Evolutionary conservation across 1,139 yeast species (phyloP), one percentile per base, ranked within the genome.

Genomic region (Blastobotrys persicus): DNA sequence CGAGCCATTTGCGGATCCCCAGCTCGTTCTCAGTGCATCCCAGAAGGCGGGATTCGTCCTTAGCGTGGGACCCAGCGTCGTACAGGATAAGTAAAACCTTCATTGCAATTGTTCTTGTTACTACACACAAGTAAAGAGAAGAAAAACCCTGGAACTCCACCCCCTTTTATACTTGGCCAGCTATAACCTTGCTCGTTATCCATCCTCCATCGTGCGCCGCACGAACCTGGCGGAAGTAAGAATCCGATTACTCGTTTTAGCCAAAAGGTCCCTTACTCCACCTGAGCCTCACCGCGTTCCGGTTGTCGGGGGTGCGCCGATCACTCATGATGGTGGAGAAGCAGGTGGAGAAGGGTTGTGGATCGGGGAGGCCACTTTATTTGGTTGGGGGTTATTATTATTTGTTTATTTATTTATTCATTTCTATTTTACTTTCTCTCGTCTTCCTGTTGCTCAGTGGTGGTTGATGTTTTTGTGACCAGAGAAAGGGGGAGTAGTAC

Each of bases 21-120:
- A 86, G 77, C 61, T 85, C 91, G 65, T 85, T 85, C 68, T 85
- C 92, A 55, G 81, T 76, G 54, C 85, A 76, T 20, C 95, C 95
- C 52, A 83, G 74, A 52, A 86, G 76, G 55, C 74, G 74, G 46
- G 78, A 72, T 62, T 82, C 85, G 58, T 83, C 79, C 45, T 64
- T 57, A 51, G 89, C 88, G 63, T 81, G 85, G 44, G 55, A 31
- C 48, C 68, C 69, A 41, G 69, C 70, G 43, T 58, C 51, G 60
- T 66, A 66, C 40, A 66, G 56, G 16, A 66, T 65, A 42, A 64
- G 61, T 26, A 66, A 56, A 34, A 66, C 55, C 54, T 66, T 66
- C 59, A 60, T 55, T 31, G 37, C 48, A 42, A 18, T 19, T 39
- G 18, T 48, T 48, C 32, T 18, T 35, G 13, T n/a, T n/a, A n/a